These are phyloP conservation scores for Aristolochia contorta DNA, from an alignment of 164 flowering plant genomes.

Conservation along the genomic window DNA sequence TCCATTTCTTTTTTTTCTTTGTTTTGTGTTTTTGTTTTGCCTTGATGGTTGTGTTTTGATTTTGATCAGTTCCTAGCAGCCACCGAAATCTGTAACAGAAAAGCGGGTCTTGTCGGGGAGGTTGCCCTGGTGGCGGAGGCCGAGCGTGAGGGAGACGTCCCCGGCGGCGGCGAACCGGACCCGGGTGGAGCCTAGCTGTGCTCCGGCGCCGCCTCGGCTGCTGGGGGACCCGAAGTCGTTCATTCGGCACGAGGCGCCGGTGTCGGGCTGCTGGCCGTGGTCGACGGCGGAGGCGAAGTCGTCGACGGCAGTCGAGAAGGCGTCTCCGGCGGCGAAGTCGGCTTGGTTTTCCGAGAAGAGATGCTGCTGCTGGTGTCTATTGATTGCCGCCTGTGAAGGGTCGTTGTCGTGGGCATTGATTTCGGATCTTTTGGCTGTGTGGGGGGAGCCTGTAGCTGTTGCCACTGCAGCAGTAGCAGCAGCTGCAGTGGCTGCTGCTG, in stretches of 20 bases:
- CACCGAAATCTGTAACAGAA: slow-evolving; percentile 23
- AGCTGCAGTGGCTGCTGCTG: slow-evolving; percentile 11
- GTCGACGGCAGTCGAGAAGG: no score
- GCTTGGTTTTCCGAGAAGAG: slow-evolving; percentile 4
- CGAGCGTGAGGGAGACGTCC: slow-evolving; percentile 77
- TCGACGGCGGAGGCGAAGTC: slow-evolving; percentile 1
- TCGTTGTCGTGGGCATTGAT: slow-evolving; percentile 29
- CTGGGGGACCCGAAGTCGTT: slow-evolving; percentile 31
- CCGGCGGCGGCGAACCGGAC: slow-evolving; percentile 23
- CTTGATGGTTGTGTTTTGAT: not conserved
- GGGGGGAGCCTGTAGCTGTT: slow-evolving; percentile 1
- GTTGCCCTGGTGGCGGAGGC: slow-evolving; percentile 73
- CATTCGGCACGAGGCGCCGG: not conserved
- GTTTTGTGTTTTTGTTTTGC: not conserved
- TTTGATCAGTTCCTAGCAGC: slow-evolving; percentile 11
- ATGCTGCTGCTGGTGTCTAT: slow-evolving; percentile 19
- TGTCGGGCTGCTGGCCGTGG: slow-evolving; percentile 1
- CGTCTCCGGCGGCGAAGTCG: slow-evolving; percentile 1
- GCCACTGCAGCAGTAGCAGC: slow-evolving; percentile 7
- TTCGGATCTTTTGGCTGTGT: slow-evolving; percentile 30
- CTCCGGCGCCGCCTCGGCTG: no score
- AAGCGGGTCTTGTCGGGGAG: slow-evolving; percentile 53
- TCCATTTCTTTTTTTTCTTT: no score
- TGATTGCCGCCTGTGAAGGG: slow-evolving; percentile 27
- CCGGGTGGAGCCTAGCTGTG: not conserved